Evolutionary conservation across 2,329 filamentous ascomycete genomes (phyloP).

Genomic region (Exserohilum turcica): DNA sequence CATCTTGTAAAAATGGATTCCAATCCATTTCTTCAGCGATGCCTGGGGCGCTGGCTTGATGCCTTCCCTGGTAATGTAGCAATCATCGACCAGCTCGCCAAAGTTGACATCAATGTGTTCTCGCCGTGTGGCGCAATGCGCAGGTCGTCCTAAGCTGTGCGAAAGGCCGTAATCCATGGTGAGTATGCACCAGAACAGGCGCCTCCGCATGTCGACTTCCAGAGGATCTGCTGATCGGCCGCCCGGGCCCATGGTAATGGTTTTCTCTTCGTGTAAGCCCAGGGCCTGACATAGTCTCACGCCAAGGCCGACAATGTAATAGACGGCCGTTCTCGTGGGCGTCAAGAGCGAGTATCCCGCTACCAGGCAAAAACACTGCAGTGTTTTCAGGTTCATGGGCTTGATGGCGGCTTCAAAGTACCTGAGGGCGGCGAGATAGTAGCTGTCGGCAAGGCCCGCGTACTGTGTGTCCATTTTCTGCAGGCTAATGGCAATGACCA

Average conservation of each 20-base stretch:
- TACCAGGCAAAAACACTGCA: constrained; percentile 87
- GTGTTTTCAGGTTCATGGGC: constrained; percentile 85
- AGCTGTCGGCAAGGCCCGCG: constrained; percentile 92
- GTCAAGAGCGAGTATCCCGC: constrained; percentile 91
- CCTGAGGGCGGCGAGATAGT: constrained; percentile 87
- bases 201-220: constrained; percentile 85
- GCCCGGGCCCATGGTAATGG: constrained; percentile 68
- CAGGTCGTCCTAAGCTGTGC: constrained; percentile 85
- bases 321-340: constrained; percentile 87
- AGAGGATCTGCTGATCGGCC: constrained; percentile 69
- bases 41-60: constrained; percentile 71
- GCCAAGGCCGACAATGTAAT: constrained; percentile 89
- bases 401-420: constrained; percentile 81
- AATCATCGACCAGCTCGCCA: constrained; percentile 81
- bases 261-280: constrained; percentile 86
- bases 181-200: constrained; percentile 84
- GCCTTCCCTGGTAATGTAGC: constrained; percentile 77
- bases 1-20: constrained; percentile 95
- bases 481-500: constrained; percentile 93
- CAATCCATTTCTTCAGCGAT: constrained; percentile 82
- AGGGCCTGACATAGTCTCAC: constrained; percentile 87
- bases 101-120: constrained; percentile 86
- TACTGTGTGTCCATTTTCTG: constrained; percentile 90
- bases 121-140: constrained; percentile 78
- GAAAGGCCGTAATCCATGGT: constrained; percentile 89